Conservation (phyloP, 805 yeast species). For the Yarrowia bubula region DNA sequence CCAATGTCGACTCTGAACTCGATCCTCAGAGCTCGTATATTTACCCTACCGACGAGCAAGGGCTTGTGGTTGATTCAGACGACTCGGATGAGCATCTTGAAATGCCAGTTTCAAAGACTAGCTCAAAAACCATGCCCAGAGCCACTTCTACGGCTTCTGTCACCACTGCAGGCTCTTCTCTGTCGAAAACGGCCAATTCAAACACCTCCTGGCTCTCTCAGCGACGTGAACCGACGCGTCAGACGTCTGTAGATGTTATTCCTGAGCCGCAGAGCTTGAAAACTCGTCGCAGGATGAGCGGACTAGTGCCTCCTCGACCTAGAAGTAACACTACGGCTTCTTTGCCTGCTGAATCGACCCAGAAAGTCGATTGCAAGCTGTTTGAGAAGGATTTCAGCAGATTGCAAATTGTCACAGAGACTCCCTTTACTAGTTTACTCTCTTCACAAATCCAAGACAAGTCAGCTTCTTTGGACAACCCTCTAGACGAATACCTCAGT, state of each 20-base stretch:
- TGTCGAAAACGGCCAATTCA: slow-evolving; percentile 18
- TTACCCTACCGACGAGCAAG: slow-evolving; percentile 27
- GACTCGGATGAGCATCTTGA: slow-evolving; percentile 28
- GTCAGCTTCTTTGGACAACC: slow-evolving; percentile 37
- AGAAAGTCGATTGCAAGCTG: background rate
- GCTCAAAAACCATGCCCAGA: slow-evolving; percentile 3
- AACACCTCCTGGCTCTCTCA: slow-evolving; percentile 14
- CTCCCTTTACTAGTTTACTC: background rate
- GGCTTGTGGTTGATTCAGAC: slow-evolving; percentile 33
- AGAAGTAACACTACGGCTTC: slow-evolving; percentile 27
- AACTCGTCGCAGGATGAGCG: slow-evolving; percentile 2
- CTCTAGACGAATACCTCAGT: slow-evolving; percentile 40
- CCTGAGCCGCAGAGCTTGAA: slow-evolving; percentile 13
- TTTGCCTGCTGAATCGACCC: slow-evolving; percentile 2
- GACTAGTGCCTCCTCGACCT: background rate
- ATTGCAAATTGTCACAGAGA: background rate
- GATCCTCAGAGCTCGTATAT: slow-evolving; percentile 10
- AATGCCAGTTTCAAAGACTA: slow-evolving; percentile 29
- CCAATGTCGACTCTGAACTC: slow-evolving; percentile 27
- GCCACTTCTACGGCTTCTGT: slow-evolving; percentile 15
- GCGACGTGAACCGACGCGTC: background rate
- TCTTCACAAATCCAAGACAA: slow-evolving; percentile 35
- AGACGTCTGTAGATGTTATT: slow-evolving; percentile 7
- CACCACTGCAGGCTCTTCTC: slow-evolving; percentile 3
- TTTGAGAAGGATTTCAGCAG: slow-evolving; percentile 19